phyloP scores from a whole-genome alignment of 331 rosid genomes.

The Malus hybrid region DNA sequence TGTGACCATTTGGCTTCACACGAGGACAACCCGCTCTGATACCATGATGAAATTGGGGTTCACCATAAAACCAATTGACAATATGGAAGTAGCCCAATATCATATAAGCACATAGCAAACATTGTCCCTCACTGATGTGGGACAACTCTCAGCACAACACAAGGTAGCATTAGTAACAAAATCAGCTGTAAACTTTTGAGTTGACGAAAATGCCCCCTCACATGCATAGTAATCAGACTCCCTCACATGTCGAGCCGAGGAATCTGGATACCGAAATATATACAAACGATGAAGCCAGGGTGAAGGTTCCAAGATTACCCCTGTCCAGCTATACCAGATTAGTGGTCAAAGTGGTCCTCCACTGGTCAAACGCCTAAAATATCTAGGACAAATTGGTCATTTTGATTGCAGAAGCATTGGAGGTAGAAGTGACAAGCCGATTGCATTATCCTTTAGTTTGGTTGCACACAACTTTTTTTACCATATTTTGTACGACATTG shows the following conservation, averaged over 20 bases:
- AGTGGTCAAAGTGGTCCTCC: slow-evolving; percentile 58
- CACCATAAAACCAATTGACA: too few relatives aligned
- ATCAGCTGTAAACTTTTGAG: background rate
- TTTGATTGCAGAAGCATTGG: slow-evolving; percentile 6
- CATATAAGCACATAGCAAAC: too few relatives aligned
- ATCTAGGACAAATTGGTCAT: slow-evolving; percentile 28
- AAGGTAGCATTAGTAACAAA: background rate
- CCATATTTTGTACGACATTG: background rate
- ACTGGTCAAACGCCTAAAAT: slow-evolving; percentile 32
- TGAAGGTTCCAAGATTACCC: background rate
- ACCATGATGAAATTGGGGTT: too few relatives aligned
- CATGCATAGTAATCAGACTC: background rate
- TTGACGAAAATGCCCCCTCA: slow-evolving; percentile 9
- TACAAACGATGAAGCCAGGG: background rate
- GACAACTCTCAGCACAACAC: too few relatives aligned
- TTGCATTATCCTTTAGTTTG: background rate
- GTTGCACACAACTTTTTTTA: background rate
- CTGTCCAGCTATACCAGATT: background rate
- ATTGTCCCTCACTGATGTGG: too few relatives aligned
- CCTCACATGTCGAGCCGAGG: slow-evolving; percentile 4
- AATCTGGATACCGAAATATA: background rate
- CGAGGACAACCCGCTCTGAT: too few relatives aligned
- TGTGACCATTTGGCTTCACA: too few relatives aligned
- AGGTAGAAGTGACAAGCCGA: slow-evolving; percentile 1
- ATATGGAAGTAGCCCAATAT: too few relatives aligned